These are phyloP conservation scores for Penicillium griseofulvum DNA, from an alignment of 2,329 filamentous ascomycete genomes.

Conservation along the genomic window DNA sequence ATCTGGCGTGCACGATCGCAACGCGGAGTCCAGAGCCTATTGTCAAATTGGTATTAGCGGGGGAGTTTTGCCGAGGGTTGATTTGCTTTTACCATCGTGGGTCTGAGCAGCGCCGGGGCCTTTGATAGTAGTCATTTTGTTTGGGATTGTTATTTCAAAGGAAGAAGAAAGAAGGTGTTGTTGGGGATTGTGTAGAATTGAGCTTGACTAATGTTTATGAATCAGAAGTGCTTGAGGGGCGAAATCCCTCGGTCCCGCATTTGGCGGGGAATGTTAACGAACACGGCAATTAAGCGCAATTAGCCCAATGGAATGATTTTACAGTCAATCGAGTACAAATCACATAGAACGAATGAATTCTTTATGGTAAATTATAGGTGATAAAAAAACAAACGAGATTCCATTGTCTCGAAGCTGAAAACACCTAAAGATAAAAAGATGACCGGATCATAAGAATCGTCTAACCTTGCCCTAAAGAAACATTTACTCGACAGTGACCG, in stretches of 20 bases:
- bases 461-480: slow-evolving; percentile 14
- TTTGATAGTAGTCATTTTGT: slow-evolving; percentile 56
- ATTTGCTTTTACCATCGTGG: slow-evolving; percentile 53
- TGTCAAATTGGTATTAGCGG: slow-evolving; percentile 8
- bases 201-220: slow-evolving; percentile 1
- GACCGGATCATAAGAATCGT: slow-evolving; percentile 24
- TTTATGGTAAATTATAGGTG: neutral
- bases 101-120: slow-evolving; percentile 59
- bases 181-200: neutral
- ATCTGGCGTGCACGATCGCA: slow-evolving; percentile 92
- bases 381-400: slow-evolving; percentile 9
- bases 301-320: neutral
- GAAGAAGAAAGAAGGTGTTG: neutral
- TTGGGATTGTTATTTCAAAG: neutral
- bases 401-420: slow-evolving; percentile 23
- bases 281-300: slow-evolving; percentile 11
- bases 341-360: neutral
- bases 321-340: neutral
- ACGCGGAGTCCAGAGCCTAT: slow-evolving; percentile 73
- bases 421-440: slow-evolving; percentile 25
- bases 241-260: slow-evolving; percentile 19
- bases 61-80: neutral
- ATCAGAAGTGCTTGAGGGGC: slow-evolving; percentile 1
- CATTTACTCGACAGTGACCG: slow-evolving; percentile 91
- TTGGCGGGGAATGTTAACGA: slow-evolving; percentile 17